These are phyloP conservation scores for Peterozyma toletana DNA, from an alignment of 805 yeast species.

Conservation along the genomic window DNA sequence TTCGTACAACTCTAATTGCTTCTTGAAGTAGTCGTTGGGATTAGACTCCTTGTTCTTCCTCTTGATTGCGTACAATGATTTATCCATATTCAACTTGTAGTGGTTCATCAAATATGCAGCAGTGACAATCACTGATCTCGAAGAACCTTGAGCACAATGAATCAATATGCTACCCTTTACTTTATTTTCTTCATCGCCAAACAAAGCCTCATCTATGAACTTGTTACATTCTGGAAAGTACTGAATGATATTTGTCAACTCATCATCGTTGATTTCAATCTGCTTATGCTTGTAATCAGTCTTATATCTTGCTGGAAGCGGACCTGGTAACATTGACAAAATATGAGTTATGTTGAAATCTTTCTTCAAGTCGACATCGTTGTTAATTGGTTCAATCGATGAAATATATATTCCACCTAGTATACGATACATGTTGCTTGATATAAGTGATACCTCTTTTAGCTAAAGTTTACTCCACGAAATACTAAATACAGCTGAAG, in stretches of 20 bases:
- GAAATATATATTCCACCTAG: conserved; percentile 78
- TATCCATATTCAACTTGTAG: conserved; percentile 46
- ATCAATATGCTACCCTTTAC: conserved; percentile 39
- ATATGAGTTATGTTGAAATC: conserved; percentile 62
- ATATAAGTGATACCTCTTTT: too few relatives aligned
- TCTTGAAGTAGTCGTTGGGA: conserved; percentile 71
- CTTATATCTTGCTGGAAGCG: conserved; percentile 42
- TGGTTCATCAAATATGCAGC: conserved; percentile 43
- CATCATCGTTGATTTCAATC: conserved; percentile 69
- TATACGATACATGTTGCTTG: conserved; percentile 40
- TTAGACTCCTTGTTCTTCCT: conserved; percentile 51
- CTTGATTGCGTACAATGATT: conserved; percentile 71
- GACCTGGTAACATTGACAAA: conserved; percentile 61
- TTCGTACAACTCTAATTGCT: conserved; percentile 63
- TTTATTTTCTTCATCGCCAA: conserved; percentile 26
- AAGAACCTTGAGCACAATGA: conserved; percentile 47
- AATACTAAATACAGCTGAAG: too few relatives aligned
- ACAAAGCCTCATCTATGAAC: conserved; percentile 63
- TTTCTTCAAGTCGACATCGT: conserved; percentile 40
- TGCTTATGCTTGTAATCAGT: conserved; percentile 45
- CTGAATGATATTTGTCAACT: conserved; percentile 55
- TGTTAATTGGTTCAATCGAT: conserved; percentile 56
- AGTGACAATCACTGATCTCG: conserved; percentile 39
- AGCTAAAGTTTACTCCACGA: too few relatives aligned
- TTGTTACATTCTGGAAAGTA: conserved; percentile 52